A percentile compares a stretch with the other conserved stretches of the same genome.
These are phyloP conservation scores for Paulownia fortunei DNA, from an alignment of 257 asterid genomes.

Conservation along the genomic window DNA sequence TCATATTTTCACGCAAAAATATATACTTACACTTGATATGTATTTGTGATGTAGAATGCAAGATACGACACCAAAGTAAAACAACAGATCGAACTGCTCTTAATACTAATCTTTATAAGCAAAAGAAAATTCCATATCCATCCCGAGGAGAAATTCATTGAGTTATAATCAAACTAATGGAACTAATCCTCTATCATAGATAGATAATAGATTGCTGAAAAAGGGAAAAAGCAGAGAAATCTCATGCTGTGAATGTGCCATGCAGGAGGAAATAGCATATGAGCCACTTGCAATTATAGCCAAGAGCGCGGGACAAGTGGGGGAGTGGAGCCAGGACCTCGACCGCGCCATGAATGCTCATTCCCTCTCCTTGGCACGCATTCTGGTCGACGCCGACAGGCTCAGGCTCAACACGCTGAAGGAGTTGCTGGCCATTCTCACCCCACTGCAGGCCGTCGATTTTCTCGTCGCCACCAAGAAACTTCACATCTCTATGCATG, in stretches of 20 bases:
- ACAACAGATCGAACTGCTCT: no score
- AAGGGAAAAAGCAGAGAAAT: not conserved
- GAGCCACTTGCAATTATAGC: constrained; percentile 37
- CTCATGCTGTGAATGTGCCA: not conserved
- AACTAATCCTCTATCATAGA: no score
- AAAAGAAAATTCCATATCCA: no score
- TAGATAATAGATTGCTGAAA: no score
- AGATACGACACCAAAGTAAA: no score
- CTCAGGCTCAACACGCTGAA: constrained; percentile 42
- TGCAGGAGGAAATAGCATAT: constrained; percentile 50
- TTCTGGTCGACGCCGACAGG: constrained; percentile 43
- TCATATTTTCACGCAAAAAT: no score
- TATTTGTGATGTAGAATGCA: no score
- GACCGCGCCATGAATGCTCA: constrained; percentile 35
- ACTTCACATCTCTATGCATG: constrained; percentile 53
- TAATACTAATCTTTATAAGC: no score
- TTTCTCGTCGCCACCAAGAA: constrained; percentile 48
- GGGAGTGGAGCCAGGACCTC: constrained; percentile 31
- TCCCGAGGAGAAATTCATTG: no score
- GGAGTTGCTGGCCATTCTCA: constrained; percentile 47
- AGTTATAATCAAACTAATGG: no score
- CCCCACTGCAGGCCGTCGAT: constrained; percentile 43
- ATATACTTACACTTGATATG: no score
- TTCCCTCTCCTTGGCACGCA: constrained; percentile 18
- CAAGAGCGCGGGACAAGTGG: constrained; percentile 17